These are phyloP conservation scores for Begonia masoniana DNA, from an alignment of 306 rosid species.

Conservation along the genomic window DNA sequence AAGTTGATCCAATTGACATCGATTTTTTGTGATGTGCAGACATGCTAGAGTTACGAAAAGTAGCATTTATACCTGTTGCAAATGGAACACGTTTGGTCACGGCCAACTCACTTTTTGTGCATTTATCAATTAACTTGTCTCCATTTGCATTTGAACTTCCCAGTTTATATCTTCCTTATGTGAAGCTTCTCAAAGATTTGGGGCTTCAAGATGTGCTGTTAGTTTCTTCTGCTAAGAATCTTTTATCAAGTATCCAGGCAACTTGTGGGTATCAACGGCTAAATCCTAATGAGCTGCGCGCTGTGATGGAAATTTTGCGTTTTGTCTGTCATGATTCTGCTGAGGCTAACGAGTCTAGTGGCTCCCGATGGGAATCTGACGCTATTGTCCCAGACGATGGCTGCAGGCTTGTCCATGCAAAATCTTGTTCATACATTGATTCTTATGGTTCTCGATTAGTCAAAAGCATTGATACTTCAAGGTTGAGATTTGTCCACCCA, in stretches of 20 bases:
- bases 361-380: conserved; percentile 45
- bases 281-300: conserved; percentile 95
- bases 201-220: conserved; percentile 80
- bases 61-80: conserved; percentile 90
- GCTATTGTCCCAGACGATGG: conserved; percentile 88
- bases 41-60: conserved; percentile 40
- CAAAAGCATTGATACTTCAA: conserved; percentile 69
- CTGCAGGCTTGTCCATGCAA: conserved; percentile 87
- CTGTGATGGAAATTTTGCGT: conserved; percentile 79
- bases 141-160: conserved; percentile 98
- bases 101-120: conserved; percentile 69
- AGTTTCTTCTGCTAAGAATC: conserved; percentile 66
- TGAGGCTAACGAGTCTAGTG: conserved; percentile 28
- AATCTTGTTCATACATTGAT: conserved; percentile 72
- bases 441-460: conserved; percentile 75
- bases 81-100: conserved; percentile 89
- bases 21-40: conserved; percentile 33
- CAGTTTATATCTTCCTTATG: conserved; percentile 61
- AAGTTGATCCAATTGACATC: no score
- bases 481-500: conserved; percentile 77
- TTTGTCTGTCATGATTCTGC: conserved; percentile 58
- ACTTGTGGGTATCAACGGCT: conserved; percentile 86
- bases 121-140: conserved; percentile 67
- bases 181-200: conserved; percentile 73
- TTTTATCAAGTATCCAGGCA: conserved; percentile 71